These are phyloP conservation scores for Aspergillus mulundensis DNA, from an alignment of 495 filamentous ascomycete genomes.

Conservation along the genomic window DNA sequence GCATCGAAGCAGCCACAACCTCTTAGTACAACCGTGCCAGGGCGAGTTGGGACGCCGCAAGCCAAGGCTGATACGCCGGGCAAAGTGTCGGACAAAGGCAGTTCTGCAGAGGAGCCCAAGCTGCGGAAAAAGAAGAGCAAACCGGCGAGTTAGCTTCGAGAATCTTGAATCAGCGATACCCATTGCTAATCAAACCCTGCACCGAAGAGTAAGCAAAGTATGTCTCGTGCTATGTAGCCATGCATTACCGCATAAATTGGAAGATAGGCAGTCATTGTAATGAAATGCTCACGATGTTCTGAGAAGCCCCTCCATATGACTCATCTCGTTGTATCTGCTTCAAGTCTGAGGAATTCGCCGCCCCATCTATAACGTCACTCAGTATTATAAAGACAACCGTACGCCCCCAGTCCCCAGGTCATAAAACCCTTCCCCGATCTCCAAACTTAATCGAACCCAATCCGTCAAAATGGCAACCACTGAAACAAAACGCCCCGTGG, in stretches of 20 bases:
- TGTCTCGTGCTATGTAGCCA: not conserved
- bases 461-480: constrained; percentile 25
- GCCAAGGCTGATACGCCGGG: constrained; percentile 39
- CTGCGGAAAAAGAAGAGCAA: constrained; percentile 34
- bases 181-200: constrained; percentile 8
- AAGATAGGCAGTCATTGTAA: not conserved
- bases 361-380: not conserved
- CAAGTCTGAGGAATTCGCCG: not conserved
- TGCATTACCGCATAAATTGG: not conserved
- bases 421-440: not conserved
- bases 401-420: not conserved
- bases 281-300: not conserved
- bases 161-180: constrained; percentile 30
- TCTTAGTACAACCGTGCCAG: constrained; percentile 16
- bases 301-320: not conserved
- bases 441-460: constrained; percentile 1
- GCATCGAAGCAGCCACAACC: constrained; percentile 16
- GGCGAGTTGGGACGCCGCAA: constrained; percentile 33
- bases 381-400: not conserved
- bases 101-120: constrained; percentile 31
- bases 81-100: constrained; percentile 28
- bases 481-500: constrained; percentile 50
- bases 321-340: not conserved
- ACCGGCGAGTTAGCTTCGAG: constrained; percentile 23
- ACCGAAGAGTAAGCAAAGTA: not conserved